Base-by-base conservation (phyloP, 177 flowering plant genomes). In the Vitis hybrid region DNA sequence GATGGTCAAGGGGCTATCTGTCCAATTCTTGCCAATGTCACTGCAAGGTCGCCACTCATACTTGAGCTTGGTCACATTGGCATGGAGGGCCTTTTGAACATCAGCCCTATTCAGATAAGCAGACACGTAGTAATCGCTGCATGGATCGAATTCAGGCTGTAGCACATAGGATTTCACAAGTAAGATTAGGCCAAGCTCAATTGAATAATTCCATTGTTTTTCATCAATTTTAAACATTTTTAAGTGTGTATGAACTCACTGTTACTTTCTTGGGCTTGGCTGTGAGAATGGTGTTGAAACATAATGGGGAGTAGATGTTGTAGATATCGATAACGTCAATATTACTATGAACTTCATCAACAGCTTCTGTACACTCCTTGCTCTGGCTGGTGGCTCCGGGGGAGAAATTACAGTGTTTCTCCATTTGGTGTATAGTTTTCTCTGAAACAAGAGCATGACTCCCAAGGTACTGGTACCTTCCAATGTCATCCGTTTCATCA, bases 41-140 rank as follows among this genome's bases (percentile, higher is more conserved):
- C 91, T 88, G 83, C 96, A 90, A 11, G 82, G 68, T 18, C 76
- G 54, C 89, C 92, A 88, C 13, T 77, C 80, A 70, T 84, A 61
- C 5, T 18, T 48, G 1, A 91, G 77, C 5, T 79, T 87, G 48
- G 93, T 87, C 9, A 84, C 84, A 72, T 88, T 88, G 16, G 91
- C 93, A 80, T 90, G 95, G 11, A 90, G 70, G 7, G 95, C 92
- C 57, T 77, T 57, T 73, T 90, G 95, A 48, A 90, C 95, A 6
- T 84, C 83, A 8, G 80, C 76, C 11, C 75, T 18, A 19, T 88
- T 90, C 51, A 90, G 16, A 66, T 90, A 90, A 6, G 87, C 84
- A 19, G 62, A 34, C 8, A 76, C 81, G 55, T 88, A 90, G 34
- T 81, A 29, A 10, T 80, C 89, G 16, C 69, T 71, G 68, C 94